Conservation (phyloP, 2,329 filamentous ascomycete genomes). For the Fusarium coicis region DNA sequence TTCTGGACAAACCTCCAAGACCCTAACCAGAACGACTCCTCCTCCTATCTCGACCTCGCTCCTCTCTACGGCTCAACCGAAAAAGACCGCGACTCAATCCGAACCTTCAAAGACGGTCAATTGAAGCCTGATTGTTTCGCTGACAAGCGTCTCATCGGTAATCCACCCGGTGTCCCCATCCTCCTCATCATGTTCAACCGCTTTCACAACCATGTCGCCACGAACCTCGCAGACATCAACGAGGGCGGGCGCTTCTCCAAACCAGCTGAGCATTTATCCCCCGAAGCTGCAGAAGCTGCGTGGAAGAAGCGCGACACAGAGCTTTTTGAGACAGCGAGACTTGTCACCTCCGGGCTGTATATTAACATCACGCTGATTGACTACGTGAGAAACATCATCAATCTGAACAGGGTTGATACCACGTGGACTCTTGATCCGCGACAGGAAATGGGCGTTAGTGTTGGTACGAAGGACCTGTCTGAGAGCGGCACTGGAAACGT, state of each 20-base stretch:
- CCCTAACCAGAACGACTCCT: slow-evolving; percentile 71
- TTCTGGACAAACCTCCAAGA: slow-evolving; percentile 76
- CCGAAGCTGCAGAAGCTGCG: slow-evolving; percentile 60
- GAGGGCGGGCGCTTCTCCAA: slow-evolving; percentile 81
- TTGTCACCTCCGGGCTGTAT: slow-evolving; percentile 80
- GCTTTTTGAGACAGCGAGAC: slow-evolving; percentile 79
- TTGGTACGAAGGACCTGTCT: slow-evolving; percentile 65
- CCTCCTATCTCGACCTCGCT: slow-evolving; percentile 77
- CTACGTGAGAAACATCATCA: slow-evolving; percentile 82
- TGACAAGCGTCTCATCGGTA: slow-evolving; percentile 75
- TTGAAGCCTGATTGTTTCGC: slow-evolving; percentile 79
- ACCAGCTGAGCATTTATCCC: slow-evolving; percentile 61
- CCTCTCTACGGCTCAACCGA: slow-evolving; percentile 78
- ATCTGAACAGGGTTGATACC: slow-evolving; percentile 67
- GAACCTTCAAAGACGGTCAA: slow-evolving; percentile 76
- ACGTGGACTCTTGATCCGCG: slow-evolving; percentile 86
- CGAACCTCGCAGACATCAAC: slow-evolving; percentile 85
- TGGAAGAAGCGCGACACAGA: slow-evolving; percentile 81
- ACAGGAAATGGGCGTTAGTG: slow-evolving; percentile 69
- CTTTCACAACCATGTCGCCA: slow-evolving; percentile 89
- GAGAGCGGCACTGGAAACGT: slow-evolving; percentile 82
- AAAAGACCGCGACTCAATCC: slow-evolving; percentile 72
- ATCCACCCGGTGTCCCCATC: slow-evolving; percentile 77
- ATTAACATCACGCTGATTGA: slow-evolving; percentile 83
- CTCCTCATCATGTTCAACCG: slow-evolving; percentile 82